phyloP scores from a whole-genome alignment of 495 filamentous ascomycete genomes.

The Hypomontagnella submonticulosa region DNA sequence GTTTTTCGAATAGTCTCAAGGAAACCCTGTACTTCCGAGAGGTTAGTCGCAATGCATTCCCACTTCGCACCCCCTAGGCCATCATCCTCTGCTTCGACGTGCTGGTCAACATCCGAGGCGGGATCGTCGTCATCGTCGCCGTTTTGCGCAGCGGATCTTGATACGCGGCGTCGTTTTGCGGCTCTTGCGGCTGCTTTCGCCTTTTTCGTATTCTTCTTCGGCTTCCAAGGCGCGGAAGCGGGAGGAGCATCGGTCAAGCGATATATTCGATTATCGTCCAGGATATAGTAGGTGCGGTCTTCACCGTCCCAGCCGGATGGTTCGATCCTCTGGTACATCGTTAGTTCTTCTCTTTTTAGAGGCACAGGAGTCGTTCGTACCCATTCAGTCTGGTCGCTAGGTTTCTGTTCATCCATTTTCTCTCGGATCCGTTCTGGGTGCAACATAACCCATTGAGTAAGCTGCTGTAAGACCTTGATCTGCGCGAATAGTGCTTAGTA shows the following conservation, averaged over 20 bases:
- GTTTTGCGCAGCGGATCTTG: conserved; percentile 47
- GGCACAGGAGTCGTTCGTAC: conserved; percentile 59
- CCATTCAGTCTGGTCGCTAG: conserved; percentile 85
- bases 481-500: conserved; percentile 41
- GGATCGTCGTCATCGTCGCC: conserved; percentile 65
- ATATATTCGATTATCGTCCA: conserved; percentile 95
- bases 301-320: conserved; percentile 88
- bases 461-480: conserved; percentile 88
- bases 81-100: conserved; percentile 63
- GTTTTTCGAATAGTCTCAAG: conserved; percentile 75
- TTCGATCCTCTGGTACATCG: conserved; percentile 79
- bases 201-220: conserved; percentile 82
- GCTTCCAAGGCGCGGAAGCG: conserved; percentile 63
- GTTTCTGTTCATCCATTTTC: conserved; percentile 83
- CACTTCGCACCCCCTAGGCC: conserved; percentile 80
- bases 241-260: conserved; percentile 77
- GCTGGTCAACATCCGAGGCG: conserved; percentile 51
- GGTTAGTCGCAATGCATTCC: conserved; percentile 88
- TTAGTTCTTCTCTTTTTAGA: conserved; percentile 38
- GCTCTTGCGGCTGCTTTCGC: conserved; percentile 72
- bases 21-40: conserved; percentile 80
- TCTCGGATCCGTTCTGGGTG: conserved; percentile 87
- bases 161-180: conserved; percentile 77
- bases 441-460: conserved; percentile 90
- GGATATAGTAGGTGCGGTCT: conserved; percentile 85